Evolutionary conservation across 2,329 filamentous ascomycete species (phyloP), one percentile per base, ranked within the genome.

Genomic region (Nigrospora oryzae): DNA sequence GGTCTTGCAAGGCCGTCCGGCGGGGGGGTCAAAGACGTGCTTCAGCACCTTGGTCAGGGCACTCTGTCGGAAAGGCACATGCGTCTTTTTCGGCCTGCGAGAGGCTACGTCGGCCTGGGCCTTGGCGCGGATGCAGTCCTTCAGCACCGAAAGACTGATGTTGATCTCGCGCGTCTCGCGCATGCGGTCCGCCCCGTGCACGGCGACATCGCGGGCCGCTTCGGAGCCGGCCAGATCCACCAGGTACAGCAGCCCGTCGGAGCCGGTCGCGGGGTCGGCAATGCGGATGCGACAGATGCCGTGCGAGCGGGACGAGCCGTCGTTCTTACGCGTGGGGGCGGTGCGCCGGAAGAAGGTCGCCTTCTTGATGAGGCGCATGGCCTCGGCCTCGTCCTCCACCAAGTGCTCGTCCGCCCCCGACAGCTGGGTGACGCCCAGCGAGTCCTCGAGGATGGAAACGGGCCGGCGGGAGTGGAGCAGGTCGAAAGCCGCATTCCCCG

Each of bases 91-190:
- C 14, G 44, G 17, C 30, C 42, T 46, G 15, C 35, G 46, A 11
- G 47, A 36, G 7, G 51, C 40, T 7, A 56, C 55, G 37, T 71
- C 64, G 0, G 61, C 51, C 32, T 63, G 54, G 1, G 66, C 65
- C 35, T 67, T 65, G 2, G 66, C 69, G 1, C 71, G 65, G 41
- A 77, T 76, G 46, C 72, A 76, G 50, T 75, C 73, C 47, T 76
- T 75, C 3, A 77, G 62, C 0, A 69, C 63, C 0, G 70, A 73
- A 0, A 75, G 61, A 47, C 69, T 73, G 10, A 58, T 63, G 51
- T 74, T 74, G 58, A 74, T 74, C 53, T 73, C 65, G 12, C 63
- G 59, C 4, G 68, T 62, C 51, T 74, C 71, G 35, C 64, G 63
- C 62, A 73, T 70, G 7, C 70, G 67, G 28, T 66, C 64, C 2